Base-by-base conservation (phyloP, 352 stramenopile genomes). In the Globisporangium okanoganense region DNA sequence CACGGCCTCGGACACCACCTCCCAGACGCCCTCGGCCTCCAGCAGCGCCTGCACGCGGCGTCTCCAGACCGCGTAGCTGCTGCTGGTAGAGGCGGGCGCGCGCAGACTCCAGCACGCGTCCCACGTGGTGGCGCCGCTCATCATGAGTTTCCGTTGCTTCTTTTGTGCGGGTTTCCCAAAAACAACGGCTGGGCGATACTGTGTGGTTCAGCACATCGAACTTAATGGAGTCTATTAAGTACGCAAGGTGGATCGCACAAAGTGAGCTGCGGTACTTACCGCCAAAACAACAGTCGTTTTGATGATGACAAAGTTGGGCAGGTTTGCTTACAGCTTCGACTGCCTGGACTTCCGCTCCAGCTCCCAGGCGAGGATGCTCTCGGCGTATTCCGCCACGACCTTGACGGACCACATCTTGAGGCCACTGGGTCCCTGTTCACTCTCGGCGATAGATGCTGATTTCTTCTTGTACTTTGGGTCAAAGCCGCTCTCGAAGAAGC, bases 361-460 rank as follows among this genome's bases (percentile, higher is more conserved):
- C 58, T 75, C 67, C 48, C 13, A 65, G 38, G 66, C 25, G 16
- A 70, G 69, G 33, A 86, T 65, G 44, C 76, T 76, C 53, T 88
- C 72, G 1, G 76, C 76, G 45, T 81, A 89, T 58, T 89, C 75
- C 18, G 70, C 65, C 29, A 87, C 73, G 41, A 70, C 75, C 6
- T 72, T 65, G n/a, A 71, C 73, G 13, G 66, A 78, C 79, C 76
- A 87, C 64, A 75, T 78, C 20, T 69, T 67, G 7, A n/a, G n/a
- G n/a, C n/a, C n/a, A n/a, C n/a, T n/a, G n/a, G 70, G 33, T 18
- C 36, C 27, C 29, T 35, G 3, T 35, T 35, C 29, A 7, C 29
- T 35, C 29, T 35, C 29, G 29, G 7, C 29, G 7, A 35, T 35
- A n/a, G n/a, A n/a, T n/a, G n/a, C n/a, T n/a, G n/a, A n/a, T n/a